A percentile compares a stretch with the other conserved stretches of the same genome.
These are phyloP conservation scores for Haplosporangium gracile DNA, from an alignment of 192 early-diverging fungal genomes.

Conservation along the genomic window DNA sequence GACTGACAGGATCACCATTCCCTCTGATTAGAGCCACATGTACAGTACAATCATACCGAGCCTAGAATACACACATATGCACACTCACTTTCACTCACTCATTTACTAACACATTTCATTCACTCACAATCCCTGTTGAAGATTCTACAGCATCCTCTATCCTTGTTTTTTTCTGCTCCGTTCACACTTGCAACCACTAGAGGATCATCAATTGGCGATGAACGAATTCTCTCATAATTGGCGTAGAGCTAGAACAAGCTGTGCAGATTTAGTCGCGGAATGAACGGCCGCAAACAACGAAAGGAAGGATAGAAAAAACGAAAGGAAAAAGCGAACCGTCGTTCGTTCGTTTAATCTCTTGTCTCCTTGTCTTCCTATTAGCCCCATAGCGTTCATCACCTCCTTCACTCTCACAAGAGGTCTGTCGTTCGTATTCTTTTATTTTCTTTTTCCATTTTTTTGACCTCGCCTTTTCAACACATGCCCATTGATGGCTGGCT, in stretches of 20 bases:
- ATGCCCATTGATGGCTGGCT: constrained; percentile 2
- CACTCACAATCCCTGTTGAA: neutral
- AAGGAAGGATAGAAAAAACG: neutral
- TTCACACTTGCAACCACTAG: neutral
- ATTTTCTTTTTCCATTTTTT: neutral
- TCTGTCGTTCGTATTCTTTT: too few species aligned
- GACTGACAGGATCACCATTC: neutral
- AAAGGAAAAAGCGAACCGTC: neutral
- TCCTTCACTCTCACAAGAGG: too few species aligned
- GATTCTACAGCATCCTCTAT: neutral
- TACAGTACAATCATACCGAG: neutral
- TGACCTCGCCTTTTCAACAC: neutral
- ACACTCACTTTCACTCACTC: neutral
- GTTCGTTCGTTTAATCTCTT: neutral
- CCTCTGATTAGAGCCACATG: neutral
- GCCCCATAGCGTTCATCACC: neutral
- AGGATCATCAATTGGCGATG: neutral
- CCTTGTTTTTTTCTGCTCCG: neutral
- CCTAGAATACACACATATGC: neutral
- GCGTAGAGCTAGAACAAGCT: neutral
- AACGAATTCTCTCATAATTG: neutral
- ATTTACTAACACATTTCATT: neutral
- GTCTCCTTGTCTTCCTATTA: neutral
- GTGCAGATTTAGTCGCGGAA: neutral
- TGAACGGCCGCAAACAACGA: neutral